Evolutionary conservation across 768 basidiomycete species (phyloP), one percentile per base, ranked within the genome.

Genomic region (Trichaptum fuscoviolaceum): DNA sequence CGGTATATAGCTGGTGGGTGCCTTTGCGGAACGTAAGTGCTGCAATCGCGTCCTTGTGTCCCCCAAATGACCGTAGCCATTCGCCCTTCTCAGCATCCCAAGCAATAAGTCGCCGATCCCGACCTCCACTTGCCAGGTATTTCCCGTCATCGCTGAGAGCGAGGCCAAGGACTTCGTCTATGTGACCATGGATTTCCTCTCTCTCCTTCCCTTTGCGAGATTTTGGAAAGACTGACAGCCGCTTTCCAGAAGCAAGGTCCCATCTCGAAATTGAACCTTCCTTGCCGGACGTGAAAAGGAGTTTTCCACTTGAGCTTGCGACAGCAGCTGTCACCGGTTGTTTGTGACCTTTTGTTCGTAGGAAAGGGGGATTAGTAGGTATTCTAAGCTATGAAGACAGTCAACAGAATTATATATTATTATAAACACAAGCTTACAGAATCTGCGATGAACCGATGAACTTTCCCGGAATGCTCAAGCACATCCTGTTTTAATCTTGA

Each of bases 401-500:
- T 23, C 35, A 30, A 66, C 69, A 27, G 60, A 26, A 74, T 64
- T 66, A 71, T 72, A 7, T 65, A 23, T 61, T 23, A 61, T 1
- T 15, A 12, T 24, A 63, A 63, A 27, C 58, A 35, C 64, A 24
- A 20, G 80, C 85, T 67, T 75, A 92, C 92, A 18, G 81, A 80
- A 65, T 92, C 87, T 27, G 91, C 91, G 63, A 96, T 80, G 73
- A 90, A 92, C 57, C 91, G 76, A 77, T 95, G 91, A 8, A 95
- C 81, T 76, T 91, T 95, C 62, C 95, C 95, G 5, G 93, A 88
- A 72, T 96, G 88, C 69, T 95, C 90, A 61, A 95, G 76, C 6
- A 96, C 95, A 78, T 98, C 96, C 75, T 95, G 88, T 75, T 95
- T 93, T 69, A 99, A 81, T 65, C 97, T 82, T 23, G 95, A 84